Conservation (phyloP, 768 basidiomycete genomes). For the Termitomyces sp. region DNA sequence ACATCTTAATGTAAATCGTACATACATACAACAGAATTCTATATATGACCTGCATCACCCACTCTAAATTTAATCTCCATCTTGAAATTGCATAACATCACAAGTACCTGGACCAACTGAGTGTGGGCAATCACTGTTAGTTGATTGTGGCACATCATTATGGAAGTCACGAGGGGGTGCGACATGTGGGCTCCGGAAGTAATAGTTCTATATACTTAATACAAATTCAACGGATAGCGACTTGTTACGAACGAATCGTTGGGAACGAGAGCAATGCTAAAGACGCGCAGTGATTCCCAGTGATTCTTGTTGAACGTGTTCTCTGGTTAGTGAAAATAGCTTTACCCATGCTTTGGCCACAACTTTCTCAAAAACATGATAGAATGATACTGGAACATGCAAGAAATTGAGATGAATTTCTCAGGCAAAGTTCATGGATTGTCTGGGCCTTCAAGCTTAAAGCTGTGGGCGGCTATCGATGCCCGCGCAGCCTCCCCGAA, state of each 20-base stretch:
- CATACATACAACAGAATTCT: background rate
- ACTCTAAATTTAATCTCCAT: background rate
- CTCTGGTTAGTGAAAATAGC: background rate
- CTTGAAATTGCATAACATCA: background rate
- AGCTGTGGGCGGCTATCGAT: background rate
- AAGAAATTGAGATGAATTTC: background rate
- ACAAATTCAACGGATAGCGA: background rate
- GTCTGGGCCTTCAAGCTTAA: background rate
- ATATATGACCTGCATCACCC: background rate
- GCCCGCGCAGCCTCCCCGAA: background rate
- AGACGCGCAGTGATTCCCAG: background rate
- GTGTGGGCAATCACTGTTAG: background rate
- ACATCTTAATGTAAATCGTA: conserved; percentile 11
- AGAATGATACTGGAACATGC: background rate
- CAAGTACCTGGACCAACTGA: background rate
- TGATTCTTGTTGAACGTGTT: background rate
- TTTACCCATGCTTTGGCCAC: background rate
- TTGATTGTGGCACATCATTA: conserved; percentile 2
- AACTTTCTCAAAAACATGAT: background rate
- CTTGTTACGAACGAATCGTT: background rate
- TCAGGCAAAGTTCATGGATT: background rate
- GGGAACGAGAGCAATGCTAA: background rate
- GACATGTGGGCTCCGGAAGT: background rate
- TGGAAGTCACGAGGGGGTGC: background rate
- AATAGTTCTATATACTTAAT: background rate